A percentile compares a stretch with the other conserved stretches of the same genome.
Evolutionary conservation across 2,329 filamentous ascomycete genomes (phyloP).

Genomic region (Colletotrichum trifolii): DNA sequence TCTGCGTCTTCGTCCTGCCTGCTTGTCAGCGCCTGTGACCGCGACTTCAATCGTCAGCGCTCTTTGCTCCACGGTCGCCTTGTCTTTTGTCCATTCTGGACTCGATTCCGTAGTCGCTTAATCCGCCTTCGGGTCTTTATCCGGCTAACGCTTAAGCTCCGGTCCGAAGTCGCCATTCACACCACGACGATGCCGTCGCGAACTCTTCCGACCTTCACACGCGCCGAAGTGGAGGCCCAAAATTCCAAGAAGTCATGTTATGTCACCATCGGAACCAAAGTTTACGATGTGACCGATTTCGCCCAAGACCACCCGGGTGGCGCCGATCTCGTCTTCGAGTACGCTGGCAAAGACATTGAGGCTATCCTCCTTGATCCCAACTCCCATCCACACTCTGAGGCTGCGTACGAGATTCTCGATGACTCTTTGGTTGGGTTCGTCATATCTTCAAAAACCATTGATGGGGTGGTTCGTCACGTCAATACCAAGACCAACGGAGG

Average conservation of each 20-base stretch:
- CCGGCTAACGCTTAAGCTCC: conserved; percentile 17
- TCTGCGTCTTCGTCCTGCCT: neutral
- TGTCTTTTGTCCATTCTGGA: conserved; percentile 19
- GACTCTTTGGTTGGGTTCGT: conserved; percentile 89
- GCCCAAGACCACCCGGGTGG: conserved; percentile 92
- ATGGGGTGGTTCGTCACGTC: conserved; percentile 41
- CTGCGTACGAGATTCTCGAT: conserved; percentile 95
- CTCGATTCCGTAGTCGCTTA: conserved; percentile 9
- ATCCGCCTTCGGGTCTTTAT: conserved; percentile 10
- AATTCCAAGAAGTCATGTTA: conserved; percentile 88
- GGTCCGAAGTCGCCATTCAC: conserved; percentile 11
- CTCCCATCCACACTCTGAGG: conserved; percentile 88
- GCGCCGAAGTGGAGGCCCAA: conserved; percentile 83
- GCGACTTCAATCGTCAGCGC: conserved; percentile 30
- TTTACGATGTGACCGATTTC: conserved; percentile 96
- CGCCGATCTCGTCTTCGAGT: conserved; percentile 86
- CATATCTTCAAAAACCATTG: conserved; percentile 65
- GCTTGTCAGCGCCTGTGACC: conserved; percentile 22
- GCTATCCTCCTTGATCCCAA: conserved; percentile 83
- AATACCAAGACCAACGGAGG: conserved; percentile 49
- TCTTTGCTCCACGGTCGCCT: conserved; percentile 26
- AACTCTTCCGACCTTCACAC: conserved; percentile 85
- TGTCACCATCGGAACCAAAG: conserved; percentile 88
- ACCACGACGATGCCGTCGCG: conserved; percentile 74
- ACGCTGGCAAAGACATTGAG: conserved; percentile 87